Percentiles rank a stretch among this genome's conserved stretches.
Evolutionary conservation across 2,329 filamentous ascomycete species (phyloP).

Genomic region (Aureobasidium sp.): DNA sequence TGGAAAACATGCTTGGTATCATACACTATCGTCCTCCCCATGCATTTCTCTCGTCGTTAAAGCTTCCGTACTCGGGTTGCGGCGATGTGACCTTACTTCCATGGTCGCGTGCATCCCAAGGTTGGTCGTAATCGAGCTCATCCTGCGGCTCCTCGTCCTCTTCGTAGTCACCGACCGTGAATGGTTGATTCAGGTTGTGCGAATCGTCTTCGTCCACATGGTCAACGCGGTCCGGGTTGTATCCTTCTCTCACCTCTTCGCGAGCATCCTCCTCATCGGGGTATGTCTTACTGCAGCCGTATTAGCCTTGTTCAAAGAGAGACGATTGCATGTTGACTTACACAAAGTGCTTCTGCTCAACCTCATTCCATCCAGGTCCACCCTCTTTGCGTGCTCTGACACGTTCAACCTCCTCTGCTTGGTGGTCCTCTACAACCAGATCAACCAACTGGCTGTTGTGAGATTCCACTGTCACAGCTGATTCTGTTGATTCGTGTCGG

Average conservation of each 20-base stretch:
- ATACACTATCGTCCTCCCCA: constrained; percentile 26
- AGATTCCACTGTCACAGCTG: constrained; percentile 36
- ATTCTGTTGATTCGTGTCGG: constrained; percentile 42
- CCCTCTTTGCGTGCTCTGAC: constrained; percentile 57
- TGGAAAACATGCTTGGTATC: not conserved
- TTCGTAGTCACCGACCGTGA: constrained; percentile 37
- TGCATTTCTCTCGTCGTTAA: constrained; percentile 36
- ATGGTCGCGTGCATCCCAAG: constrained; percentile 37
- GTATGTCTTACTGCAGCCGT: constrained; percentile 35
- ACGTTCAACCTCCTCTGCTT: constrained; percentile 56
- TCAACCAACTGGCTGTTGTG: constrained; percentile 59
- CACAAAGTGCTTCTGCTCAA: constrained; percentile 50
- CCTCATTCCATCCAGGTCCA: constrained; percentile 53
- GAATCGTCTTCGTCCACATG: constrained; percentile 36
- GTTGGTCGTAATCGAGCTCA: constrained; percentile 34
- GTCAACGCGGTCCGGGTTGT: constrained; percentile 43
- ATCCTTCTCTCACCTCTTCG: constrained; percentile 49
- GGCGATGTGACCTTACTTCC: constrained; percentile 18
- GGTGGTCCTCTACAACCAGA: constrained; percentile 57
- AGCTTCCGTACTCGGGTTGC: constrained; percentile 35
- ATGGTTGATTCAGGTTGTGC: constrained; percentile 41
- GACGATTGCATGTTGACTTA: constrained; percentile 28
- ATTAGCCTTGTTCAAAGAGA: not conserved
- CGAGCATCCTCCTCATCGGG: constrained; percentile 36
- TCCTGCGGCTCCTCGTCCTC: constrained; percentile 29